Base-by-base conservation (phyloP, 2,329 filamentous ascomycete species). In the Capronia americana region DNA sequence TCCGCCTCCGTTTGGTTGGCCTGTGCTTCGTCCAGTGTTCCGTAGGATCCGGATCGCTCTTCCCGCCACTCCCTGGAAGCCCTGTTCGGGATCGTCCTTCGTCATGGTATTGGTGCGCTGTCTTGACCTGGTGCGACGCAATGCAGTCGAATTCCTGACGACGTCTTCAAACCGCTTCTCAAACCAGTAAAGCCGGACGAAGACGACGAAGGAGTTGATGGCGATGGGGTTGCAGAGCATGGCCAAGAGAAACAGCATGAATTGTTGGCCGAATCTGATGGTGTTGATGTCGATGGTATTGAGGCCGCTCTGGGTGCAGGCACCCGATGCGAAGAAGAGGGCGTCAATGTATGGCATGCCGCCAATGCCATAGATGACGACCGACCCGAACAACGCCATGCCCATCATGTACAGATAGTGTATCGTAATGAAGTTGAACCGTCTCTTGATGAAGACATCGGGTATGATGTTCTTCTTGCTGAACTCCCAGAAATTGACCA, bases 181-280 rank as follows among this genome's bases (percentile, higher is more conserved):
- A 76, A 99, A 99, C 94, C 94, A 99, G 79, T 97, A 97, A 1
- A 99, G 83, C 28, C 95, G 90, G 14, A 98, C 85, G 73, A 97
- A 94, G 7, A 99, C 95, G 53, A 99, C 92, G 53, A 87, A 90
- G 1, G 91, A 87, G 75, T 96, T 88, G 73, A 97, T 89, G 55
- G 91, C 89, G 68, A 97, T 95, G 0, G 93, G 93, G 58, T 92
- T 96, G 28, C 90, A 88, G 12, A 92, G 73, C 83, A 92, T 89
- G 3, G 90, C 83, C 48, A 92, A 83, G 6, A 93, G 73, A 73
- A 90, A 93, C 28, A 96, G 80, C 58, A 91, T 84, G 50, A 92
- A 77, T 79, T 95, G 90, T 75, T 92, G 90, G 69, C 90, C 91
- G 4, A 88, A 90, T 69, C 86, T 87, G 38, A 93, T 80, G 11